Conservation (phyloP, 192 early-diverging fungal species). For the Geranomyces michiganensis region DNA sequence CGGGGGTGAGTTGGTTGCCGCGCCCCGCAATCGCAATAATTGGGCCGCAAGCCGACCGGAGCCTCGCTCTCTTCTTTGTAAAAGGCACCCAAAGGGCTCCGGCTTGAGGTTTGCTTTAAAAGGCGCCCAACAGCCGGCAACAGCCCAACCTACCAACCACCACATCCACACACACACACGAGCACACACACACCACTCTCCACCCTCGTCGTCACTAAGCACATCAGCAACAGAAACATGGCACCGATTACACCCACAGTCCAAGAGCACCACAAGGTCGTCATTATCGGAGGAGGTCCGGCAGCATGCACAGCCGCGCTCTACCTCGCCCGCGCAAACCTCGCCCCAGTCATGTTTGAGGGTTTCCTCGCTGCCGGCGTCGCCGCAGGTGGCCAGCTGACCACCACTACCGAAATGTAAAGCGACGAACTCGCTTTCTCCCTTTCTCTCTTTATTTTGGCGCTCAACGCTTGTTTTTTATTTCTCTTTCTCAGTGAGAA, state of each 20-base stretch:
- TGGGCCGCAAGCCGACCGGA: too few relatives aligned
- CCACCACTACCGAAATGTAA: slow-evolving; percentile 89
- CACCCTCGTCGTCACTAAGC: too few relatives aligned
- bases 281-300: slow-evolving; percentile 91
- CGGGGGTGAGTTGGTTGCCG: too few relatives aligned
- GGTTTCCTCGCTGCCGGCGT: slow-evolving; percentile 72
- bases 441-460: too few relatives aligned
- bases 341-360: slow-evolving; percentile 71
- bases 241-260: not conserved
- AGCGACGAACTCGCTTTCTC: slow-evolving; percentile 23
- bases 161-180: too few relatives aligned
- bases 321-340: slow-evolving; percentile 89
- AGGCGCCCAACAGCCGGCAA: too few relatives aligned
- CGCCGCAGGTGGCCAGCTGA: slow-evolving; percentile 81
- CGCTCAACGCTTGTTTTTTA: not conserved
- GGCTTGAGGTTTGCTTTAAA: too few relatives aligned
- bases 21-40: too few relatives aligned
- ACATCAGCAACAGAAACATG: not conserved
- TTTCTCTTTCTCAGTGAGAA: slow-evolving; percentile 45
- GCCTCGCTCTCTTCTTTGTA: too few relatives aligned
- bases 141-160: too few relatives aligned
- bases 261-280: slow-evolving; percentile 18
- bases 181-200: too few relatives aligned
- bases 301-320: slow-evolving; percentile 97
- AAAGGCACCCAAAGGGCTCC: too few relatives aligned